Evolutionary conservation across 176 grass and related monocot species (phyloP), one percentile per base, ranked within the genome.

Genomic region (Triticum dicoccoides): DNA sequence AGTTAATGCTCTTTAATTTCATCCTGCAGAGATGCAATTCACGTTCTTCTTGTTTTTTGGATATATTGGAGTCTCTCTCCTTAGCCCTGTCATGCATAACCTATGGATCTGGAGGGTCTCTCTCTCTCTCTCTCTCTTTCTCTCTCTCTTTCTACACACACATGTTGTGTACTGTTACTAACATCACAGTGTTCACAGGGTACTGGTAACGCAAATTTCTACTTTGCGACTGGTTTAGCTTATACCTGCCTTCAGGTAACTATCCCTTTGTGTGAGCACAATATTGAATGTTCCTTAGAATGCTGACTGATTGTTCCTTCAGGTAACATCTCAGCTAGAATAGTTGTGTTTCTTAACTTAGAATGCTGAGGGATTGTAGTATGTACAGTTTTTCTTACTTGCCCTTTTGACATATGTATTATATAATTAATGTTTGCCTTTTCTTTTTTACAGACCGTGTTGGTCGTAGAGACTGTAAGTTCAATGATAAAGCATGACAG

Each of bases 181-280:
- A 80, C 51, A 61, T 67, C 25, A 27, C 21, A 35, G 33, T 70
- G 32, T 70, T 82, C 54, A 6, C 80, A 70, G 80, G 80, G 76
- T 69, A 93, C 94, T 71, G 97, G 97, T 77, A 99, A 99, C 80
- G 94, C 97, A 78, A 99, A 99, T 92, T 99, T 99, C 80, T 99
- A 99, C 67, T 93, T 96, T 65, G 97, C 94, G 20, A 99, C 97
- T 0, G 90, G 97, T 59, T 84, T 96, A 70, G 90, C 94, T 68
- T 99, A 96, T 94, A 92, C 94, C 38, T 98, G 97, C 87, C 89
- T 98, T 87, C 97, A 98, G 97, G 97, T 98, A 94, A 49, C 52
- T 21, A 51, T 33, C 72, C 24, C 45, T 76, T 47, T 76, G 44
- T 15, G 13, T 52, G 73, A 76, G 73, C 13, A 76, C 30, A 51